Percentiles rank a stretch among this genome's conserved stretches.
phyloP scores from a whole-genome alignment of 2,329 filamentous ascomycete species.

The Scedosporium boydii region DNA sequence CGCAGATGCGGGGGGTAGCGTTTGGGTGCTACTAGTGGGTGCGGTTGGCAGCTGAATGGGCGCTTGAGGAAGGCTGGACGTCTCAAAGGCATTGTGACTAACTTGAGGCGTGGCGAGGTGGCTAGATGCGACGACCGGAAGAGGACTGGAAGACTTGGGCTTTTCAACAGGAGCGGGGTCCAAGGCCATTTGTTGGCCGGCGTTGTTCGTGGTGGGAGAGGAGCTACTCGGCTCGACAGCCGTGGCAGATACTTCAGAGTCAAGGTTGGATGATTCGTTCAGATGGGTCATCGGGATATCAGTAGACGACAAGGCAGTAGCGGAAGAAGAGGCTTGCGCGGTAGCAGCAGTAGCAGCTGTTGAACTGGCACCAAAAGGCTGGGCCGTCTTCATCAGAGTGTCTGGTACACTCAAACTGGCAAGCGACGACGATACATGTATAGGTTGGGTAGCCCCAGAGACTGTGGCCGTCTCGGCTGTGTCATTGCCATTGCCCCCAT shows the following conservation, averaged over 20 bases:
- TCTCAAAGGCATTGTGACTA: neutral
- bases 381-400: constrained; percentile 12
- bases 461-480: constrained; percentile 14
- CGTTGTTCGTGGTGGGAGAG: neutral
- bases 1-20: constrained; percentile 3
- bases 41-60: neutral
- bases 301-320: neutral
- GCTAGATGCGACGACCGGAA: neutral
- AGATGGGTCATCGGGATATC: constrained; percentile 1
- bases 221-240: neutral
- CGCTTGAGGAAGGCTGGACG: constrained; percentile 1
- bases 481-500: constrained; percentile 13
- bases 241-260: neutral
- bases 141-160: neutral
- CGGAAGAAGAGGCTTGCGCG: neutral
- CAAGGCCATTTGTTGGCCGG: neutral
- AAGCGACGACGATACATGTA: constrained; percentile 17
- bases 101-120: neutral
- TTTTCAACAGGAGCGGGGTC: neutral
- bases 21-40: neutral
- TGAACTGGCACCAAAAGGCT: neutral
- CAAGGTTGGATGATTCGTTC: neutral
- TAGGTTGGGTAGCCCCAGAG: constrained; percentile 18
- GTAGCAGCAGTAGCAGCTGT: neutral
- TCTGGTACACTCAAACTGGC: constrained; percentile 14